These are phyloP conservation scores for Clitocybe nebularis DNA, from an alignment of 1,284 basidiomycete species.

Conservation along the genomic window DNA sequence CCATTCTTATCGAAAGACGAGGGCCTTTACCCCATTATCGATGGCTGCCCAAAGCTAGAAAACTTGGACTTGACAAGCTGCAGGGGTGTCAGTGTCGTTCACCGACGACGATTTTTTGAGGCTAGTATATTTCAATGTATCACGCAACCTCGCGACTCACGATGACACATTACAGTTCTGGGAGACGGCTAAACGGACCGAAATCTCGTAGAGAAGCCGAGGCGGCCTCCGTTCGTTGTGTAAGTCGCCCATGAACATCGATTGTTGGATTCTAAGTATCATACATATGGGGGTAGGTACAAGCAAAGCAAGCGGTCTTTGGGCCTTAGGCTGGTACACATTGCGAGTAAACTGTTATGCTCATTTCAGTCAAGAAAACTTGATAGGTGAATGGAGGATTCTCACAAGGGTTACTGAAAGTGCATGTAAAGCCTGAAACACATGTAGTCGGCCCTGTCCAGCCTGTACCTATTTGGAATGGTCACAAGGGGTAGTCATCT, in stretches of 20 bases:
- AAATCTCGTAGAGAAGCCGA: too few species aligned
- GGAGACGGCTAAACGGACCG: conserved; percentile 35
- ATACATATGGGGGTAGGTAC: too few species aligned
- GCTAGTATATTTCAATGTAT: conserved; percentile 26
- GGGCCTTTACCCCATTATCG: conserved; percentile 54
- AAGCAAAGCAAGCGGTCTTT: too few species aligned
- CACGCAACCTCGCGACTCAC: not conserved
- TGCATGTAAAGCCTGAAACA: conserved; percentile 38
- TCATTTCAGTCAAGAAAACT: too few species aligned
- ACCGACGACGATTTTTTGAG: conserved; percentile 67
- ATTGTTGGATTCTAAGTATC: too few species aligned
- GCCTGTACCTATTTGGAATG: conserved; percentile 24
- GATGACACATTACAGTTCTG: conserved; percentile 36
- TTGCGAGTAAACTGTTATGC: conserved; percentile 46
- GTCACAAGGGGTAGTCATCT: too few species aligned
- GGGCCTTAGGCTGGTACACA: conserved; percentile 32
- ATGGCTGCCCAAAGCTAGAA: conserved; percentile 48
- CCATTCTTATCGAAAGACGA: conserved; percentile 34
- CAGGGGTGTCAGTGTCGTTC: conserved; percentile 52
- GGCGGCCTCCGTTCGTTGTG: too few species aligned
- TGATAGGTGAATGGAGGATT: conserved; percentile 7
- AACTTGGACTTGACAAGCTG: conserved; percentile 64
- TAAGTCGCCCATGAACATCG: too few species aligned
- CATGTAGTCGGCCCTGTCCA: conserved; percentile 48
- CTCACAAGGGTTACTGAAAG: conserved; percentile 38